phyloP scores from a whole-genome alignment of 495 filamentous ascomycete genomes.

The Penicillium malachiteum region DNA sequence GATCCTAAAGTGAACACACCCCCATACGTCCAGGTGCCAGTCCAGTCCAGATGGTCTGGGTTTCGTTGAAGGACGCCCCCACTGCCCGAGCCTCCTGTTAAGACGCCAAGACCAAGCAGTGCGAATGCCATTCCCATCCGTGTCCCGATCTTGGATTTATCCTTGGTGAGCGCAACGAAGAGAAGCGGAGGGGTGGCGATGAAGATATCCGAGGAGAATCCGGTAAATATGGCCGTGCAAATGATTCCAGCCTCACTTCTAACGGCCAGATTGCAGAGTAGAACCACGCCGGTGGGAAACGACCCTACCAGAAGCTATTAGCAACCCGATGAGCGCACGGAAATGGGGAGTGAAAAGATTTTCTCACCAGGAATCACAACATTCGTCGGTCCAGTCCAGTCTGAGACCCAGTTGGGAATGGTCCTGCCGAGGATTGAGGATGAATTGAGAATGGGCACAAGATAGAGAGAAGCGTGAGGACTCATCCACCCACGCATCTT shows the following conservation, averaged over 20 bases:
- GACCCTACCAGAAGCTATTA: background rate
- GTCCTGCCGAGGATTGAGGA: background rate
- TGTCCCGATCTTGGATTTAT: constrained; percentile 26
- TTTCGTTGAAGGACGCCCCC: constrained; percentile 18
- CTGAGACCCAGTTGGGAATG: background rate
- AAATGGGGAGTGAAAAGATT: background rate
- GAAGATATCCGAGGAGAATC: constrained; percentile 5
- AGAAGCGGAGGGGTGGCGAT: constrained; percentile 5
- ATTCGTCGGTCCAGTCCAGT: background rate
- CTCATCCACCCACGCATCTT: background rate
- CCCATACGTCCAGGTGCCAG: background rate
- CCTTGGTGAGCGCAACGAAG: background rate
- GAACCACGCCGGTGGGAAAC: background rate
- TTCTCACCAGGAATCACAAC: background rate
- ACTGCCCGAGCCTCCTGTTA: constrained; percentile 32
- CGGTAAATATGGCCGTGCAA: background rate
- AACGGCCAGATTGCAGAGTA: background rate
- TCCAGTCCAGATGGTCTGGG: background rate
- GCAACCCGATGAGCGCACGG: background rate
- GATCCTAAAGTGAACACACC: background rate
- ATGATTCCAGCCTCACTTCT: background rate
- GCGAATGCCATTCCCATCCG: constrained; percentile 32
- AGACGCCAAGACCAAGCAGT: constrained; percentile 18
- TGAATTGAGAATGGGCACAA: constrained; percentile 8
- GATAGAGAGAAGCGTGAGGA: constrained; percentile 2